Conservation (phyloP, 257 asterid species). For the Lantana camara region DNA sequence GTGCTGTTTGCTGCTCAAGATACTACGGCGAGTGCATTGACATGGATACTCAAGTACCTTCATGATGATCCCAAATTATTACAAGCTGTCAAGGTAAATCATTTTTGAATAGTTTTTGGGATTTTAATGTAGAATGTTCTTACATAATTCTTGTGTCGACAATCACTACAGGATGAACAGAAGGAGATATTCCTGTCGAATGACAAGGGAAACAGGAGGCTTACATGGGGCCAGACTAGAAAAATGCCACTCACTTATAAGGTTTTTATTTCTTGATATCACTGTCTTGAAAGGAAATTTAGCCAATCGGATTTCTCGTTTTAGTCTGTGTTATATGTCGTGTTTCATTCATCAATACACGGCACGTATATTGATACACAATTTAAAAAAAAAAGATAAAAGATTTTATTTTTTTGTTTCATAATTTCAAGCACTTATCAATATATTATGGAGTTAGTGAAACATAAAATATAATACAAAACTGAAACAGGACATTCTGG, state of each 20-base stretch:
- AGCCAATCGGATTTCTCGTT: too few species aligned
- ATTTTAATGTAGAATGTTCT: neutral
- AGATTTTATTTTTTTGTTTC: too few species aligned
- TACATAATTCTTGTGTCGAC: neutral
- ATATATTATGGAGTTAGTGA: too few species aligned
- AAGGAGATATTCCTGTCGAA: constrained; percentile 47
- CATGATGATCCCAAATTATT: constrained; percentile 59
- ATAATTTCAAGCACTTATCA: too few species aligned
- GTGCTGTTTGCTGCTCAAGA: constrained; percentile 95
- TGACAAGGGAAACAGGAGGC: constrained; percentile 43
- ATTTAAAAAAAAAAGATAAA: too few species aligned
- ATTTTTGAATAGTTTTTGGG: neutral
- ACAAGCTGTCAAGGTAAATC: constrained; percentile 64
- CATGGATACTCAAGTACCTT: constrained; percentile 90
- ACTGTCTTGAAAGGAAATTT: neutral
- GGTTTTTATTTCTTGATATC: constrained; percentile 44
- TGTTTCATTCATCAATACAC: too few species aligned
- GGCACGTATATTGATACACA: too few species aligned
- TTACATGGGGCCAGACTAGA: constrained; percentile 79
- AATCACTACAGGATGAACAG: constrained; percentile 62
- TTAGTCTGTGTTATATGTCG: too few species aligned
- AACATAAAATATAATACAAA: too few species aligned
- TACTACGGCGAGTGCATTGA: constrained; percentile 82
- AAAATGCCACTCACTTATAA: constrained; percentile 75
- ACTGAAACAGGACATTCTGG: too few species aligned